phyloP scores from a whole-genome alignment of 2,329 filamentous ascomycete species.

The Botryotinia narcissicola region DNA sequence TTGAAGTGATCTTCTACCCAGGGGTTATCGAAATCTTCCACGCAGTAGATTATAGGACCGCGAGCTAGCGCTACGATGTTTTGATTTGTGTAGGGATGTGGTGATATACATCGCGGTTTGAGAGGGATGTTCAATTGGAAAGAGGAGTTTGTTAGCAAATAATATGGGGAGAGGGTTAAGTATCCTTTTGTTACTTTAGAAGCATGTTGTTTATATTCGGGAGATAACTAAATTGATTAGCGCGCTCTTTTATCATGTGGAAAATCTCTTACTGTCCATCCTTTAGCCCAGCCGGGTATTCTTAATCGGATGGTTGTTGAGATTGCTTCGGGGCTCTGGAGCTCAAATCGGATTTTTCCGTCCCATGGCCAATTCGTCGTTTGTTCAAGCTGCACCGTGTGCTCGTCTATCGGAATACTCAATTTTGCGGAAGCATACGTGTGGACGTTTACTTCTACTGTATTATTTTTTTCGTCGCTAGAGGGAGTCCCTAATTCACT shows the following conservation, averaged over 20 bases:
- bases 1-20: conserved; percentile 58
- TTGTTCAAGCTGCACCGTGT: conserved; percentile 46
- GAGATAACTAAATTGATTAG: conserved; percentile 31
- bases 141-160: conserved; percentile 40
- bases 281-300: conserved; percentile 53
- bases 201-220: conserved; percentile 16
- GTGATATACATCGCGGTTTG: conserved; percentile 47
- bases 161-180: conserved; percentile 45
- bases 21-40: conserved; percentile 56
- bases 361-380: conserved; percentile 57
- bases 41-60: conserved; percentile 59
- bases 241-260: background rate
- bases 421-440: conserved; percentile 53
- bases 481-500: background rate
- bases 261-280: conserved; percentile 33
- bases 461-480: conserved; percentile 34
- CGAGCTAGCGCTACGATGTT: conserved; percentile 52
- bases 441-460: conserved; percentile 51
- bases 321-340: conserved; percentile 39
- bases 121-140: conserved; percentile 50
- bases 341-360: conserved; percentile 48
- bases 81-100: conserved; percentile 57
- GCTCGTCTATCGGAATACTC: conserved; percentile 40
- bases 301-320: conserved; percentile 48
- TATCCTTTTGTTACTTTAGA: conserved; percentile 46